A percentile compares a stretch with the other conserved stretches of the same genome.
Conservation (phyloP, 2,329 filamentous ascomycete genomes). For the Nemania abortiva region DNA sequence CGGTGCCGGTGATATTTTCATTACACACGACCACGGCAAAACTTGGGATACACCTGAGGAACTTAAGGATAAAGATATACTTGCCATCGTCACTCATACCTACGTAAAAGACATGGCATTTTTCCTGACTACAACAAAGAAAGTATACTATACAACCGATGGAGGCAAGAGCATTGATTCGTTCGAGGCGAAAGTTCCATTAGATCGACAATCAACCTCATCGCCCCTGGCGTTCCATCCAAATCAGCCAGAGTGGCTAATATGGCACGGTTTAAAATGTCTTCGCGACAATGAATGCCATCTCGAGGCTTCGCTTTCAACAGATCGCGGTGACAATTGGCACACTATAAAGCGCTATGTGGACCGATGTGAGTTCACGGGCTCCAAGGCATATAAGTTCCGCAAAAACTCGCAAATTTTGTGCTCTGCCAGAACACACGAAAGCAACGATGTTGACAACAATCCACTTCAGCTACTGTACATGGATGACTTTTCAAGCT, state of each 20-base stretch:
- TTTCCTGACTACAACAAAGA: constrained; percentile 76
- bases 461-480: constrained; percentile 78
- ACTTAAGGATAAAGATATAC: constrained; percentile 76
- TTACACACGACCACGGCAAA: constrained; percentile 90
- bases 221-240: constrained; percentile 82
- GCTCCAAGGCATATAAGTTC: constrained; percentile 67
- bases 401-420: constrained; percentile 68
- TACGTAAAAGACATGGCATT: constrained; percentile 89
- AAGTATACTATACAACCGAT: constrained; percentile 85
- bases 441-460: constrained; percentile 70
- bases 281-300: constrained; percentile 72
- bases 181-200: constrained; percentile 76
- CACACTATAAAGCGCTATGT: constrained; percentile 78
- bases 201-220: constrained; percentile 51
- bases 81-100: constrained; percentile 78
- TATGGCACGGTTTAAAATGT: constrained; percentile 87
- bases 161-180: constrained; percentile 78
- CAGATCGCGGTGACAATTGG: constrained; percentile 86
- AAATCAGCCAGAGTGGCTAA: constrained; percentile 86
- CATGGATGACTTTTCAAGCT: constrained; percentile 81
- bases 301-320: constrained; percentile 79
- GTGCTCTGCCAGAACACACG: constrained; percentile 71
- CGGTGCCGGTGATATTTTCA: constrained; percentile 69
- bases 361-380: constrained; percentile 87
- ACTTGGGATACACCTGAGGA: constrained; percentile 75